phyloP scores from a whole-genome alignment of 106 monocot species.

The Phalaenopsis equestris region DNA sequence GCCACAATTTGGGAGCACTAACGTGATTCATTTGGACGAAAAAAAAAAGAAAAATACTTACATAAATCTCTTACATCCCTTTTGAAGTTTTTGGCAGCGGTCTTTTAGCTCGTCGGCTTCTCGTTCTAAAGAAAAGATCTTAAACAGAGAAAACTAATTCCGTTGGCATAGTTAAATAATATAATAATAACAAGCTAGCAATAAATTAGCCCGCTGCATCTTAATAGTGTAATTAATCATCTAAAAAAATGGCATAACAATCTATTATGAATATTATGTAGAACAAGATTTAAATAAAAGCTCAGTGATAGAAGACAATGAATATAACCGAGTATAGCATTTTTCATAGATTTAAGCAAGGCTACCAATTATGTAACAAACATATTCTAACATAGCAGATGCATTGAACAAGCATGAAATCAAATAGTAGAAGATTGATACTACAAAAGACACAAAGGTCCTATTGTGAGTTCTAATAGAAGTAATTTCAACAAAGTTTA shows the following conservation, averaged over 20 bases:
- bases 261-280: background rate
- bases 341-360: background rate
- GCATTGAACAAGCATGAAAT: background rate
- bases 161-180: background rate
- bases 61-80: constrained; percentile 92
- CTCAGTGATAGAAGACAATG: background rate
- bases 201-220: background rate
- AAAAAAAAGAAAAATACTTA: constrained; percentile 24
- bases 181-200: constrained; percentile 3
- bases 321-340: no score
- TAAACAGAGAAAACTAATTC: constrained; percentile 11
- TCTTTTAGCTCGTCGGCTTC: constrained; percentile 71
- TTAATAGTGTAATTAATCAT: background rate
- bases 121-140: constrained; percentile 73
- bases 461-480: background rate
- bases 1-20: background rate
- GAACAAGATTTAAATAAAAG: background rate
- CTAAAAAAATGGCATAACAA: background rate
- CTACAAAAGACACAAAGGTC: background rate
- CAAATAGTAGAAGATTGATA: background rate
- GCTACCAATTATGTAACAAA: background rate
- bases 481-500: background rate
- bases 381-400: background rate
- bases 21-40: background rate
- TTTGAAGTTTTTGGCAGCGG: constrained; percentile 83